Conservation (phyloP, 2,329 filamentous ascomycete genomes). For the Parastagonospora avenae region DNA sequence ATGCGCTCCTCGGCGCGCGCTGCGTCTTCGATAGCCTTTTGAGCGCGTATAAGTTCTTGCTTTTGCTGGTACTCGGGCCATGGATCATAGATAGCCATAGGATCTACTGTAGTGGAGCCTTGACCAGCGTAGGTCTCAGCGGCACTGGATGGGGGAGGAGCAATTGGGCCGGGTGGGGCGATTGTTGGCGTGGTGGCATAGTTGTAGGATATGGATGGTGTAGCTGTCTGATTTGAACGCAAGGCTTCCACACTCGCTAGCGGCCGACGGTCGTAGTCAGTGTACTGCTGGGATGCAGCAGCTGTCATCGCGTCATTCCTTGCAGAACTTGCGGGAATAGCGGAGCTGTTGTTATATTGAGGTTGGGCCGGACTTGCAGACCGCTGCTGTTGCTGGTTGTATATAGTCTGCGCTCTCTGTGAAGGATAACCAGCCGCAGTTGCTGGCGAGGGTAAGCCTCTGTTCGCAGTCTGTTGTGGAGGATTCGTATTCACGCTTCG, state of each 20-base stretch:
- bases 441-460: slow-evolving; percentile 30
- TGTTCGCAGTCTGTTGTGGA: slow-evolving; percentile 17
- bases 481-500: slow-evolving; percentile 34
- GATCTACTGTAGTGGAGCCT: slow-evolving; percentile 55
- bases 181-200: slow-evolving; percentile 21
- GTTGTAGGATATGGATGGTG: slow-evolving; percentile 25
- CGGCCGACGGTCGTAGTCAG: slow-evolving; percentile 26
- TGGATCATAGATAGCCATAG: slow-evolving; percentile 60
- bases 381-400: slow-evolving; percentile 35
- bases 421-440: slow-evolving; percentile 29
- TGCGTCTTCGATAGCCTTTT: slow-evolving; percentile 43
- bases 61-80: slow-evolving; percentile 56
- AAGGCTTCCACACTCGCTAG: slow-evolving; percentile 26
- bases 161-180: slow-evolving; percentile 11
- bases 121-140: slow-evolving; percentile 26
- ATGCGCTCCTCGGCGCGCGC: slow-evolving; percentile 40
- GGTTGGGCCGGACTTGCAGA: slow-evolving; percentile 34
- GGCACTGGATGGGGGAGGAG: slow-evolving; percentile 23
- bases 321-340: slow-evolving; percentile 10
- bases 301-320: slow-evolving; percentile 16
- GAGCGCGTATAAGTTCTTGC: slow-evolving; percentile 38
- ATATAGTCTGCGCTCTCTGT: slow-evolving; percentile 27
- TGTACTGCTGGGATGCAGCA: slow-evolving; percentile 23
- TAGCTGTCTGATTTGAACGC: slow-evolving; percentile 14
- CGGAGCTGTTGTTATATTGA: slow-evolving; percentile 23